Evolutionary conservation across 139 green algal genomes (phyloP).

Genomic region (Trebouxia sp.): DNA sequence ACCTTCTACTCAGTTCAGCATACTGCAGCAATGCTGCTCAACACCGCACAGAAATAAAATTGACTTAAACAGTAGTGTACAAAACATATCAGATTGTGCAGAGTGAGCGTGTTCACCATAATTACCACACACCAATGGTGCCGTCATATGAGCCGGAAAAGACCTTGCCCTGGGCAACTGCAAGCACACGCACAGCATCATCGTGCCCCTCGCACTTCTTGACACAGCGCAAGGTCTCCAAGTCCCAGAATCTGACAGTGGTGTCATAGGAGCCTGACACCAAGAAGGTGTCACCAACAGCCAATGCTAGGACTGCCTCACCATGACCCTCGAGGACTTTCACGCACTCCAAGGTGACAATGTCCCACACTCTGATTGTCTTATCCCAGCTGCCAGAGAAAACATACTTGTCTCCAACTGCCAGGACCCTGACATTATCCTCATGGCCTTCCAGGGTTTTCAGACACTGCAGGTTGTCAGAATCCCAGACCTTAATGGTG

Average conservation of each 20-base stretch:
- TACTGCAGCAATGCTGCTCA: neutral
- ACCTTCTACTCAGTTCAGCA: neutral
- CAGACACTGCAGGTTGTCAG: conserved; percentile 75
- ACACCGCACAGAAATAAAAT: neutral
- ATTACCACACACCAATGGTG: conserved; percentile 83
- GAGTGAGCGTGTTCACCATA: neutral
- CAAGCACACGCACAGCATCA: conserved; percentile 91
- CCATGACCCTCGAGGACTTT: conserved; percentile 85
- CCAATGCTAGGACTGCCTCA: conserved; percentile 91
- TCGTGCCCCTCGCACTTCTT: conserved; percentile 88
- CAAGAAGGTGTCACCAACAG: conserved; percentile 68
- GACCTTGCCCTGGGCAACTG: conserved; percentile 68
- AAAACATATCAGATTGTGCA: neutral
- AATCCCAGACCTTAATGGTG: conserved; percentile 90
- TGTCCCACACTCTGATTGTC: conserved; percentile 88
- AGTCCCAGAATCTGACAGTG: conserved; percentile 88
- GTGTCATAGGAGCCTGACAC: conserved; percentile 85
- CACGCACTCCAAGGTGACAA: conserved; percentile 71
- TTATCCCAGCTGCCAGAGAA: conserved; percentile 94
- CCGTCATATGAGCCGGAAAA: conserved; percentile 92
- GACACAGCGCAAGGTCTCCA: conserved; percentile 80
- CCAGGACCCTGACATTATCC: conserved; percentile 93
- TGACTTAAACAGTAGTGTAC: neutral
- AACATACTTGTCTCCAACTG: conserved; percentile 68
- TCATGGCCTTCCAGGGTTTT: conserved; percentile 85